Conservation (phyloP, 2,329 filamentous ascomycete genomes). For the Colletotrichum lini region DNA sequence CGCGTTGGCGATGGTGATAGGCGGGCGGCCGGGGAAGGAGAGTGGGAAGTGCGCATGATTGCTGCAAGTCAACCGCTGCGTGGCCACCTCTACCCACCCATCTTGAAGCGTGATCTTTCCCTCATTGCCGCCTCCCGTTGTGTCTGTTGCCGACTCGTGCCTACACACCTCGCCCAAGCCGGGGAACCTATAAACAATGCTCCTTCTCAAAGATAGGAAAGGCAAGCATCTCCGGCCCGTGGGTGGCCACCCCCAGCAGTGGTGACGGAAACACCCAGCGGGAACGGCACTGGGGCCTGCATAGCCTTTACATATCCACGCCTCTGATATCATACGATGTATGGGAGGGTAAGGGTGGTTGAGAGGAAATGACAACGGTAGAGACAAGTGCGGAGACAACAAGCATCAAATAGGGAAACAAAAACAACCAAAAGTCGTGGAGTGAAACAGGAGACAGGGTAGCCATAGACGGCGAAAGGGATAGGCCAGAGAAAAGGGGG, state of each 20-base stretch:
- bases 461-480: not conserved
- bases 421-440: not conserved
- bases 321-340: conserved; percentile 4
- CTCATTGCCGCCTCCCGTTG: not conserved
- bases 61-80: conserved; percentile 16
- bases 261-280: conserved; percentile 13
- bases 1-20: not conserved
- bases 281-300: not conserved
- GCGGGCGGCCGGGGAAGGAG: not conserved
- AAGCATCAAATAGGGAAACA: not conserved
- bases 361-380: not conserved
- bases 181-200: not conserved
- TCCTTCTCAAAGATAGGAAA: not conserved
- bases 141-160: not conserved
- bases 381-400: not conserved
- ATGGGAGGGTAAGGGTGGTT: not conserved
- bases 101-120: not conserved
- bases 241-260: not conserved
- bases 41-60: conserved; percentile 7
- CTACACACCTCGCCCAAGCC: not conserved
- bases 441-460: not conserved
- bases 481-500: not conserved
- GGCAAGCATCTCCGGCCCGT: not conserved
- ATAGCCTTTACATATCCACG: not conserved
- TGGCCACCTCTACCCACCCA: not conserved